Percentiles rank a stretch among this genome's conserved stretches.
Conservation (phyloP, 306 rosid genomes). For the Quercus engelmannii region DNA sequence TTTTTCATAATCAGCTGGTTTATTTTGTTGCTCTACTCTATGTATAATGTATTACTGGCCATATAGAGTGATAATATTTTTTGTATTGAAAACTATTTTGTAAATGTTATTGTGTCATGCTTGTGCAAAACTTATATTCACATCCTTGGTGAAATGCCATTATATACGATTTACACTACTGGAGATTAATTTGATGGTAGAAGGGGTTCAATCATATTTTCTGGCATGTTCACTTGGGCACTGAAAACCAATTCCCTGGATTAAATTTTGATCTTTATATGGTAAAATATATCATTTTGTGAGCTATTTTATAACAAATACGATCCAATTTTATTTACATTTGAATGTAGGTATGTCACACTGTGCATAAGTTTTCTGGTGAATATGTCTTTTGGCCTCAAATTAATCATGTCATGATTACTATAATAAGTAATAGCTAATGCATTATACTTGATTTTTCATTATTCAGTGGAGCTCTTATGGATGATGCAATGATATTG, state of each 20-base stretch:
- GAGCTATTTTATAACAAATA: neutral
- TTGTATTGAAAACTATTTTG: neutral
- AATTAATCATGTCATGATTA: too few species aligned
- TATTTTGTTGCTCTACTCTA: neutral
- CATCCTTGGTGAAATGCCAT: neutral
- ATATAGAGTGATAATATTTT: neutral
- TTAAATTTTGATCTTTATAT: neutral
- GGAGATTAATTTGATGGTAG: neutral
- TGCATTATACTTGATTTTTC: constrained; percentile 16
- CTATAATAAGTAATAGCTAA: neutral
- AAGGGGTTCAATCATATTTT: neutral
- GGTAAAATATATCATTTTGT: neutral
- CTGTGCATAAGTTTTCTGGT: neutral
- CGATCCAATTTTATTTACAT: neutral
- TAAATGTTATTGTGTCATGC: neutral
- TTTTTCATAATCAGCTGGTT: neutral
- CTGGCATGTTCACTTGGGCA: neutral
- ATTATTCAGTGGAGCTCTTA: constrained; percentile 75
- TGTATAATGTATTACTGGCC: neutral
- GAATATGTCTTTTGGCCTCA: neutral
- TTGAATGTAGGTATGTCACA: neutral
- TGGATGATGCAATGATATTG: constrained; percentile 98
- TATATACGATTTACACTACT: neutral
- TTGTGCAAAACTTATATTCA: too few species aligned
- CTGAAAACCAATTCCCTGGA: neutral